These are phyloP conservation scores for Amanita inopinata DNA, from an alignment of 768 basidiomycete species.

Conservation along the genomic window DNA sequence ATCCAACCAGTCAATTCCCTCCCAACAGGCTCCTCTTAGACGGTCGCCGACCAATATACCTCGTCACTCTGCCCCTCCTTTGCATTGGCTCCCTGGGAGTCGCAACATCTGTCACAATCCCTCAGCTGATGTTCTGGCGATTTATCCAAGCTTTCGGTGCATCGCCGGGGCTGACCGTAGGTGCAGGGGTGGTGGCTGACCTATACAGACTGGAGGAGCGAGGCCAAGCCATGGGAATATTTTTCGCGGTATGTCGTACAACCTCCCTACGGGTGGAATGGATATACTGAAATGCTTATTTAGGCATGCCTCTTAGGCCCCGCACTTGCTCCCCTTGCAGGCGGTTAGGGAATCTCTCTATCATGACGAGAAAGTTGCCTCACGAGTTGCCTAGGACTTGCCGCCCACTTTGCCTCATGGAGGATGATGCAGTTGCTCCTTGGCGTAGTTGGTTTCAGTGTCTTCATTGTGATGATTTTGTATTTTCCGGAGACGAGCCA, in stretches of 20 bases:
- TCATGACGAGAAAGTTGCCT: too few species aligned
- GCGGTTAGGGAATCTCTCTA: constrained; percentile 26
- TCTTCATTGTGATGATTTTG: constrained; percentile 28
- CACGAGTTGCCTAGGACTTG: constrained; percentile 34
- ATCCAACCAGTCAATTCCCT: background rate
- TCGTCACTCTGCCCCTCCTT: constrained; percentile 49
- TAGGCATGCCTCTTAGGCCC: constrained; percentile 49
- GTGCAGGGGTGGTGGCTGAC: constrained; percentile 52
- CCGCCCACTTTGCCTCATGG: constrained; percentile 59
- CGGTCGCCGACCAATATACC: constrained; percentile 53
- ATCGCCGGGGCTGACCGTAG: constrained; percentile 45
- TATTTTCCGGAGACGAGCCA: constrained; percentile 63
- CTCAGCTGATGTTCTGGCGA: constrained; percentile 47
- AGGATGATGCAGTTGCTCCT: constrained; percentile 44
- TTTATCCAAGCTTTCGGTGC: constrained; percentile 60
- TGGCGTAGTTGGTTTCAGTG: constrained; percentile 28
- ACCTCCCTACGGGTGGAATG: background rate
- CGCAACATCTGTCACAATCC: constrained; percentile 31
- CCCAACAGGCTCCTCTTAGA: constrained; percentile 30
- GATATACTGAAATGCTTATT: background rate
- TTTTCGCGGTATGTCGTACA: constrained; percentile 40
- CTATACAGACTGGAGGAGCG: constrained; percentile 58
- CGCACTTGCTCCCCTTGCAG: constrained; percentile 48
- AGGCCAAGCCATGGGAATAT: constrained; percentile 48
- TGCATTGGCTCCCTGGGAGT: constrained; percentile 54